Evolutionary conservation across 1,284 basidiomycete species (phyloP).

Genomic region (Boletus chippewaensis): DNA sequence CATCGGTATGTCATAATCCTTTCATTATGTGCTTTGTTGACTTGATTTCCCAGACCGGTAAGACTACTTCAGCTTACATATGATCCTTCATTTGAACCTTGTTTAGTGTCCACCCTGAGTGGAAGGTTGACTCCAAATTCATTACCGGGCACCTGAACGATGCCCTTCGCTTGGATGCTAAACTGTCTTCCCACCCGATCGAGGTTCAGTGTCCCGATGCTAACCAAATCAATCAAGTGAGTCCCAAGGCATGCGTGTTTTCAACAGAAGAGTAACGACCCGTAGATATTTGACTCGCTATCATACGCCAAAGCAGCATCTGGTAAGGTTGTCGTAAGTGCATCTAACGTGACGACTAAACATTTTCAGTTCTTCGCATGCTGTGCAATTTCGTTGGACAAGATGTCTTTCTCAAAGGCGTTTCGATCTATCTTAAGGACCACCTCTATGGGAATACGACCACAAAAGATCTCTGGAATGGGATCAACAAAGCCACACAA

Average conservation of each 20-base stretch:
- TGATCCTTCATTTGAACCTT: constrained; percentile 4
- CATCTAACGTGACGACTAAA: constrained; percentile 3
- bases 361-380: constrained; percentile 78
- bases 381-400: constrained; percentile 85
- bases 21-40: constrained; percentile 2
- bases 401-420: constrained; percentile 81
- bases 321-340: constrained; percentile 35
- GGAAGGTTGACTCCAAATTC: constrained; percentile 68
- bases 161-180: constrained; percentile 81
- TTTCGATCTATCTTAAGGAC: constrained; percentile 89
- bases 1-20: constrained; percentile 46
- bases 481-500: constrained; percentile 74
- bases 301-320: constrained; percentile 87
- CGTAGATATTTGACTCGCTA: constrained; percentile 77
- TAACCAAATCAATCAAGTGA: constrained; percentile 75
- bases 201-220: constrained; percentile 90
- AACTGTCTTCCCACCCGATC: constrained; percentile 91
- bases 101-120: constrained; percentile 67
- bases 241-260: not conserved
- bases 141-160: constrained; percentile 54
- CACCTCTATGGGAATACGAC: constrained; percentile 80
- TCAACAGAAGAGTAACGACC: not conserved
- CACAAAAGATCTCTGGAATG: constrained; percentile 87
- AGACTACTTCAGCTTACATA: constrained; percentile 5
- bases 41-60: constrained; percentile 41